Evolutionary conservation across 768 basidiomycete genomes (phyloP).

Genomic region (Tylopilus plumbeoviolaceoides): DNA sequence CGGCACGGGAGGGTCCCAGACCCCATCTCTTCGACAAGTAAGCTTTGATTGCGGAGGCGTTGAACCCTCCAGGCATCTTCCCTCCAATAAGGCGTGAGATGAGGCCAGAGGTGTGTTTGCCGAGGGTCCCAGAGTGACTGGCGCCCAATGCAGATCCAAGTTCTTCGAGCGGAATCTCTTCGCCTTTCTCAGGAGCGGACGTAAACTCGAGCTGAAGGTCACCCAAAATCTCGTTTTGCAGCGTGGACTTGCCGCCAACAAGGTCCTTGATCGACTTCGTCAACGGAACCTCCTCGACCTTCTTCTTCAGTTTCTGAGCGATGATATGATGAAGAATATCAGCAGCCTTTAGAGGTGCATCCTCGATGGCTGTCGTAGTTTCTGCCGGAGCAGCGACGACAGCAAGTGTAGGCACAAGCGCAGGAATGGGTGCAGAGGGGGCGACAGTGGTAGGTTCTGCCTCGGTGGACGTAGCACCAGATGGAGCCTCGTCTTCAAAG

Average conservation of each 20-base stretch:
- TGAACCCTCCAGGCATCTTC: conserved; percentile 99
- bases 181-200: conserved; percentile 96
- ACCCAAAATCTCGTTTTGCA: conserved; percentile 98
- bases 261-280: conserved; percentile 97
- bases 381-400: conserved; percentile 49
- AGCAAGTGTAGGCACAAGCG: conserved; percentile 40
- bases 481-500: conserved; percentile 78
- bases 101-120: conserved; percentile 90
- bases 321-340: conserved; percentile 87
- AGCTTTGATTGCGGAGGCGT: conserved; percentile 83
- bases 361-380: conserved; percentile 74
- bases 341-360: conserved; percentile 85
- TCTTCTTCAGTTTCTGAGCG: conserved; percentile 98
- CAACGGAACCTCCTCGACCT: conserved; percentile 80
- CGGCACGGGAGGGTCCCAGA: conserved; percentile 84
- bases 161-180: conserved; percentile 95
- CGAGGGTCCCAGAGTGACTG: conserved; percentile 82
- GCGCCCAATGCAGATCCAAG: conserved; percentile 79
- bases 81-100: conserved; percentile 88
- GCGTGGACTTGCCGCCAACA: conserved; percentile 95
- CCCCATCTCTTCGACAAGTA: conserved; percentile 94
- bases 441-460: conserved; percentile 36
- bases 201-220: conserved; percentile 94
- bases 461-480: conserved; percentile 22
- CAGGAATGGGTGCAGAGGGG: conserved; percentile 38